These are phyloP conservation scores for Irpex lacteus DNA, from an alignment of 1,284 basidiomycete species.

Conservation along the genomic window DNA sequence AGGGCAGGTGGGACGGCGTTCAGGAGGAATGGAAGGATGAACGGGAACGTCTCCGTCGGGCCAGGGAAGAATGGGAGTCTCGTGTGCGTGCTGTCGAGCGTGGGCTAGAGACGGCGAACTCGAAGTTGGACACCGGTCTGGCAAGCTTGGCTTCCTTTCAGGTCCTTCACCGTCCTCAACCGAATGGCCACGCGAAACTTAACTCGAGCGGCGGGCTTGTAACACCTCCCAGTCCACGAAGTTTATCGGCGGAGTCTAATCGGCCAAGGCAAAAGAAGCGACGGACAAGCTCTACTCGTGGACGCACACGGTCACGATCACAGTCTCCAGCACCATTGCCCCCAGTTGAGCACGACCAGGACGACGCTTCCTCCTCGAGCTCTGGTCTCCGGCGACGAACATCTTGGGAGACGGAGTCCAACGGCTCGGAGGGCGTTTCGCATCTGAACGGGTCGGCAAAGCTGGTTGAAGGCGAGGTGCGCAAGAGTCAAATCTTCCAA, in stretches of 20 bases:
- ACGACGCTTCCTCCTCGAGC: constrained; percentile 27
- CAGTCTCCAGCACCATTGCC: constrained; percentile 26
- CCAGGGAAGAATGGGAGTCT: constrained; percentile 83
- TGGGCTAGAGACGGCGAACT: constrained; percentile 34
- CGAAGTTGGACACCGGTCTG: constrained; percentile 46
- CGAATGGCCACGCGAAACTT: constrained; percentile 44
- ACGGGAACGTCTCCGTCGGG: constrained; percentile 69
- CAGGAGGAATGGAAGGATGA: constrained; percentile 83
- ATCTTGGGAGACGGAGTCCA: constrained; percentile 36
- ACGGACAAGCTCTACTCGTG: constrained; percentile 29
- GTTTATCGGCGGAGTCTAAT: constrained; percentile 58
- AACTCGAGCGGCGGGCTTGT: constrained; percentile 49
- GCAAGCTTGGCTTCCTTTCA: constrained; percentile 36
- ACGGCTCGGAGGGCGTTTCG: constrained; percentile 38
- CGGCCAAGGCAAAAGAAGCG: constrained; percentile 29
- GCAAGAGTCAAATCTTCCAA: constrained; percentile 23
- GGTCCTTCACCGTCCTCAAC: constrained; percentile 32
- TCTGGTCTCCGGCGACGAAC: constrained; percentile 33
- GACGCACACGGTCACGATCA: constrained; percentile 31
- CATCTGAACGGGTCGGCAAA: constrained; percentile 19
- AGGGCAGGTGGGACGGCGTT: constrained; percentile 76
- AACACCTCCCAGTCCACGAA: constrained; percentile 72
- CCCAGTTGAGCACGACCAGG: constrained; percentile 20
- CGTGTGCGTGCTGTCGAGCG: constrained; percentile 40
- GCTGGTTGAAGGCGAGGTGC: constrained; percentile 15